phyloP scores from a whole-genome alignment of 805 yeast genomes.

The Lachancea fermentati region DNA sequence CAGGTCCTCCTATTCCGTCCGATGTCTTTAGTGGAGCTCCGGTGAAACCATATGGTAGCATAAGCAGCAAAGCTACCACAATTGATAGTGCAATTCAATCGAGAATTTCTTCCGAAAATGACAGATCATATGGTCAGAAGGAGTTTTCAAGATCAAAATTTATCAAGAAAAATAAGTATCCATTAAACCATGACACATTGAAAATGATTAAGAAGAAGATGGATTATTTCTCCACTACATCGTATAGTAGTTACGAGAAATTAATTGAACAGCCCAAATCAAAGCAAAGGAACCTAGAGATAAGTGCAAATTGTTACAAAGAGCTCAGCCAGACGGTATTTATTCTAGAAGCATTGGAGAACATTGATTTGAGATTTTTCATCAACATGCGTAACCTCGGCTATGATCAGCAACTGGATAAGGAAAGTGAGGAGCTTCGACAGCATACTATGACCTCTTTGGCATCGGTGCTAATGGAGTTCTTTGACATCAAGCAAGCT shows the following conservation, averaged over 20 bases:
- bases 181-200: slow-evolving; percentile 26
- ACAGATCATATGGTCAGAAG: neutral
- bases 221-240: slow-evolving; percentile 5
- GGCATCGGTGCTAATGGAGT: slow-evolving; percentile 47
- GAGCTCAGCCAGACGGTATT: slow-evolving; percentile 28
- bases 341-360: slow-evolving; percentile 27
- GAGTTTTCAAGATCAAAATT: slow-evolving; percentile 1
- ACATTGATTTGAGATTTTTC: slow-evolving; percentile 29
- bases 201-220: slow-evolving; percentile 18
- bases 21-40: neutral
- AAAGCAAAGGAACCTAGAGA: slow-evolving; percentile 17
- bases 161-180: slow-evolving; percentile 14
- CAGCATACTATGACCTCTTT: slow-evolving; percentile 27
- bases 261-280: slow-evolving; percentile 14
- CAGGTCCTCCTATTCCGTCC: slow-evolving; percentile 1
- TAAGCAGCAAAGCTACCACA: slow-evolving; percentile 9
- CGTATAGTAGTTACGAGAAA: slow-evolving; percentile 20
- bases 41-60: slow-evolving; percentile 3
- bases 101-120: slow-evolving; percentile 4
- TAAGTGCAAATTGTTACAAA: slow-evolving; percentile 29
- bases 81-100: slow-evolving; percentile 5
- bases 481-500: slow-evolving; percentile 66
- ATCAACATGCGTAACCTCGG: slow-evolving; percentile 24
- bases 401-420: slow-evolving; percentile 14
- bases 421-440: slow-evolving; percentile 29